phyloP scores from a whole-genome alignment of 2,329 filamentous ascomycete species.

The Paramyrothecium roridum region DNA sequence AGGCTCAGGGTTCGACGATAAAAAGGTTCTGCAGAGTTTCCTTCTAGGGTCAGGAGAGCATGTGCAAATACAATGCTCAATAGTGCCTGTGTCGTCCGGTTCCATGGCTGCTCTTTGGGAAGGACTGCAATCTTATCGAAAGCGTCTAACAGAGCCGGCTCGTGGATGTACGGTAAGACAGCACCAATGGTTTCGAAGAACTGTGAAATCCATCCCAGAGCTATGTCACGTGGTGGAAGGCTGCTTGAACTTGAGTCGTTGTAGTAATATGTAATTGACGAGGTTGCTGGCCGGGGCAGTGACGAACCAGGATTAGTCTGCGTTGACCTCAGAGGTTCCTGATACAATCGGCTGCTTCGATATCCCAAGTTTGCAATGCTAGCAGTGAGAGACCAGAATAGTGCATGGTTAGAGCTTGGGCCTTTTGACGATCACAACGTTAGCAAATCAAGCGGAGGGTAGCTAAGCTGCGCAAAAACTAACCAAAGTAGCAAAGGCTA shows the following conservation, averaged over 20 bases:
- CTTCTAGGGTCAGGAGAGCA: constrained; percentile 15
- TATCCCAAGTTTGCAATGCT: constrained; percentile 20
- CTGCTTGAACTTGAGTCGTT: constrained; percentile 1
- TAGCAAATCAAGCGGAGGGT: too few species aligned
- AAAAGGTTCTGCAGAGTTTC: constrained; percentile 17
- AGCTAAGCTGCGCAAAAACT: background rate
- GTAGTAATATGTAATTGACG: background rate
- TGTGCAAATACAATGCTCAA: constrained; percentile 24
- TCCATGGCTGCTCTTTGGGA: constrained; percentile 8
- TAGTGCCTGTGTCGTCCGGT: constrained; percentile 13
- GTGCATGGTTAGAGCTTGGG: constrained; percentile 24
- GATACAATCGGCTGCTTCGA: constrained; percentile 5
- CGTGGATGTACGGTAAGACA: constrained; percentile 19
- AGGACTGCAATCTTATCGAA: constrained; percentile 11
- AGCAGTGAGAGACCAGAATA: constrained; percentile 21
- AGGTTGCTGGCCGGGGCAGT: constrained; percentile 1
- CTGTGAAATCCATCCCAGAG: constrained; percentile 14
- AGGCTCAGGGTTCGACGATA: constrained; percentile 20
- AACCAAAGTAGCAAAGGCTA: constrained; percentile 24
- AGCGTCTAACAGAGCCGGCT: constrained; percentile 13
- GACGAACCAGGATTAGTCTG: too few species aligned
- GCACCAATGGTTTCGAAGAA: constrained; percentile 26
- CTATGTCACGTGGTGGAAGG: constrained; percentile 11
- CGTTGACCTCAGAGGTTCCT: constrained; percentile 5
- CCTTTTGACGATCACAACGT: too few species aligned